Conservation (phyloP, 1,284 basidiomycete species). For the Bondarzewia mesenterica region DNA sequence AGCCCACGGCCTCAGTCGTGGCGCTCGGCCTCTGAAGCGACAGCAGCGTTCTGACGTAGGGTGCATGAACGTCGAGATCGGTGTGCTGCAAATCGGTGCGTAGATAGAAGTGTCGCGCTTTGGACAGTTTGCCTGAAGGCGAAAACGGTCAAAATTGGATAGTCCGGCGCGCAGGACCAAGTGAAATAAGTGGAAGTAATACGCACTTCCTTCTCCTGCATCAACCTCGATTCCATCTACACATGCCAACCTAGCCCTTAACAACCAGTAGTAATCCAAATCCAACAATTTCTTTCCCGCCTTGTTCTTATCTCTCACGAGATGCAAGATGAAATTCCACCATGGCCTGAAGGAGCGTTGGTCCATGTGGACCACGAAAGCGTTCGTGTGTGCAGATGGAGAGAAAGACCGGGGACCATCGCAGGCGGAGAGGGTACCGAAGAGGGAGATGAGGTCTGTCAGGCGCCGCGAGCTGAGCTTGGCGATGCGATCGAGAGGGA, state of each 20-base stretch:
- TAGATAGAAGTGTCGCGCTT: slow-evolving; percentile 19
- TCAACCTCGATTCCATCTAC: slow-evolving; percentile 5
- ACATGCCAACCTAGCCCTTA: slow-evolving; percentile 6
- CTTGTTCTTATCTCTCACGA: slow-evolving; percentile 12
- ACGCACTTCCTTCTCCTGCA: slow-evolving; percentile 7
- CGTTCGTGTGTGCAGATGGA: neutral
- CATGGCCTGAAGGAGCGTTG: neutral
- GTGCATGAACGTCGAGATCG: slow-evolving; percentile 16
- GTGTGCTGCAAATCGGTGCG: slow-evolving; percentile 5
- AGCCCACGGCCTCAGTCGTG: slow-evolving; percentile 6
- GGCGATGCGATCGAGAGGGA: slow-evolving; percentile 17
- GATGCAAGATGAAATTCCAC: slow-evolving; percentile 10
- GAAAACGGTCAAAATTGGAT: slow-evolving; percentile 13
- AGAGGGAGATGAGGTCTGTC: slow-evolving; percentile 30
- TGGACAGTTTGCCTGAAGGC: slow-evolving; percentile 11
- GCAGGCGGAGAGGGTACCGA: slow-evolving; percentile 33
- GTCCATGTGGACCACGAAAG: slow-evolving; percentile 7
- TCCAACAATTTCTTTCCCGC: slow-evolving; percentile 3
- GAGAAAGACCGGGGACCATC: slow-evolving; percentile 4
- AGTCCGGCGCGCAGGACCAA: slow-evolving; percentile 8
- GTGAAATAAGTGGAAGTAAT: neutral
- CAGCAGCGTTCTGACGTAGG: slow-evolving; percentile 18
- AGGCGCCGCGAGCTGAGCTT: slow-evolving; percentile 24
- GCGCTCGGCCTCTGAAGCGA: slow-evolving; percentile 4
- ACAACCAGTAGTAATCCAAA: slow-evolving; percentile 13